These are phyloP conservation scores for Escallonia herrerae DNA, from an alignment of 129 eudicot species.

Conservation along the genomic window DNA sequence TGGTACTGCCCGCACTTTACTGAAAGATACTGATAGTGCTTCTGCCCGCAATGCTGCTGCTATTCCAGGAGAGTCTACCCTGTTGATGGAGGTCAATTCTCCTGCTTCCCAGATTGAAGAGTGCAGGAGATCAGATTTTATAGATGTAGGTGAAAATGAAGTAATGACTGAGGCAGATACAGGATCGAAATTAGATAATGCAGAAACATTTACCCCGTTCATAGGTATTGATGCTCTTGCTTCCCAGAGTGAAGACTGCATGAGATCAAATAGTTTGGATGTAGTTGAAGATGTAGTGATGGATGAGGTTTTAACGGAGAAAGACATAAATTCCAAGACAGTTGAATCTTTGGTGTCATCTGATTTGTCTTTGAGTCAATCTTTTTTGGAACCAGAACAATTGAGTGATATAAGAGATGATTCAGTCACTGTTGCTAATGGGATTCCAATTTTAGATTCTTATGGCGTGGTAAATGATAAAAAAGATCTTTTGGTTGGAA, in stretches of 20 bases:
- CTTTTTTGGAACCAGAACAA: constrained; percentile 19
- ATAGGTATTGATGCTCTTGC: neutral
- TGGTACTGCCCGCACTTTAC: neutral
- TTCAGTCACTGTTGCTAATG: constrained; percentile 16
- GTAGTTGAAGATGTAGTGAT: constrained; percentile 2
- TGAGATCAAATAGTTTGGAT: constrained; percentile 1
- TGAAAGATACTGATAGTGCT: constrained; percentile 9
- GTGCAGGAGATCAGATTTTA: constrained; percentile 7
- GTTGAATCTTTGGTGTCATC: constrained; percentile 1
- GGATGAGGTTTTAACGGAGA: constrained; percentile 9
- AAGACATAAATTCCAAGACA: constrained; percentile 2
- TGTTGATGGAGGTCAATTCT: constrained; percentile 8
- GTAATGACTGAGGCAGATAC: constrained; percentile 5
- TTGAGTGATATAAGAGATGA: constrained; percentile 10
- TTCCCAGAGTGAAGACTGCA: constrained; percentile 2
- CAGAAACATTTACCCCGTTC: constrained; percentile 5
- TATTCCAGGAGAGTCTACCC: constrained; percentile 12
- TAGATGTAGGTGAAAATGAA: neutral
- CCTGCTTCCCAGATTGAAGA: constrained; percentile 22
- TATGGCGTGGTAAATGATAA: constrained; percentile 13
- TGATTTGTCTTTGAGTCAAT: constrained; percentile 27
- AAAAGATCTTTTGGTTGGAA: constrained; percentile 8
- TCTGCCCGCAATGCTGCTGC: constrained; percentile 9
- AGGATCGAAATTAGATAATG: neutral
- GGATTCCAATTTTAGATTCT: constrained; percentile 17